Evolutionary conservation across 306 rosid species (phyloP).

Genomic region (Cyclanthera cordifolia): DNA sequence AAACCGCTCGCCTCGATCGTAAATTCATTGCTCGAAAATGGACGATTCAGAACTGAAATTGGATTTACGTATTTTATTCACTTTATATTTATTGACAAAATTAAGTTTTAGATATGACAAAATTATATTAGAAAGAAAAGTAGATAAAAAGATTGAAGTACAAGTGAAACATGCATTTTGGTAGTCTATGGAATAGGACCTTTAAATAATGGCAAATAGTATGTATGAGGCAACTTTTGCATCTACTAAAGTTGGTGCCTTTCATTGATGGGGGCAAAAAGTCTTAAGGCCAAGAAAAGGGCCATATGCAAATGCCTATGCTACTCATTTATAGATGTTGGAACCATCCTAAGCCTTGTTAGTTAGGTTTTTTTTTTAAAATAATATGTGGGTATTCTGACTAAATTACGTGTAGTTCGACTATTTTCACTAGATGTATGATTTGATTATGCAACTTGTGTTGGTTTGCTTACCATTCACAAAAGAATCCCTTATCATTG

Average conservation of each 20-base stretch:
- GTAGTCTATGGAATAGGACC: not conserved
- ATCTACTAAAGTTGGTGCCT: not conserved
- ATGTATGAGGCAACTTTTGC: not conserved
- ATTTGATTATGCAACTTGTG: too few relatives aligned
- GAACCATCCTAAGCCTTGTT: too few relatives aligned
- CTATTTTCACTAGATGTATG: too few relatives aligned
- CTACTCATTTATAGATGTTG: not conserved
- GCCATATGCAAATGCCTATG: not conserved
- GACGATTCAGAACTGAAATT: too few relatives aligned
- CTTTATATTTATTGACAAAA: not conserved
- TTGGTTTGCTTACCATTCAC: too few relatives aligned
- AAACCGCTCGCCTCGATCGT: not conserved
- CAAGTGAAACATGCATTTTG: not conserved
- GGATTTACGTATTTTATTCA: too few relatives aligned
- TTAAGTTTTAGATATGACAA: not conserved
- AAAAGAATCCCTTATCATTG: too few relatives aligned
- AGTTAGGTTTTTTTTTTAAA: too few relatives aligned
- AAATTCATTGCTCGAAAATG: conserved; percentile 1
- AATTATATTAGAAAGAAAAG: not conserved
- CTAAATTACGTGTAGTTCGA: too few relatives aligned
- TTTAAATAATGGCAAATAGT: not conserved
- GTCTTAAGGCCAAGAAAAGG: not conserved
- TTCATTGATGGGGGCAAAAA: not conserved
- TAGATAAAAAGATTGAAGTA: not conserved
- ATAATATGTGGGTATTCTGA: too few relatives aligned